Base-by-base conservation (phyloP, 2,329 filamentous ascomycete genomes). In the Cytospora piceae region DNA sequence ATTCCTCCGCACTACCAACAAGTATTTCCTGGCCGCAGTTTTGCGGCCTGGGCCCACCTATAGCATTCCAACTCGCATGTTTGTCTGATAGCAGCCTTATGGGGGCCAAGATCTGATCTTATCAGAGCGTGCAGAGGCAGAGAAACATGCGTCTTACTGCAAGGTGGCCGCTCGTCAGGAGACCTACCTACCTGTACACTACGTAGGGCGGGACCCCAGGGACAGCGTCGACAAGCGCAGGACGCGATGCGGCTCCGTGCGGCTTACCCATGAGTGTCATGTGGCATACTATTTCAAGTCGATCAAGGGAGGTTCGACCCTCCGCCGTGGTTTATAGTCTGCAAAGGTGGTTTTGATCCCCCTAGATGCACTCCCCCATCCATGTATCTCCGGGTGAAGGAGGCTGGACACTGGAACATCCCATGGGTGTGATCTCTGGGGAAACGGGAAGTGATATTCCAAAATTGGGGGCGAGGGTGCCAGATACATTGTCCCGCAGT, bases 91-190 rank as follows among this genome's bases (percentile, higher is more conserved):
- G 60, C 37, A 62, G 39, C 37, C 60, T 56, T 34, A 49, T 20
- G 51, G 49, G 34, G 52, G 37, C 59, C 29, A 39, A 39, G 59
- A 61, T 61, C 59, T 56, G 60, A 62, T 62, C 39, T 31, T 29
- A n/a, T 20, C 39, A 51, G 29, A 34, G 60, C 34, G 34, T 37
- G 34, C 34, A 37, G 34, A 37, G 34, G 34, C 34, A 37, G 34
- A 37, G 27, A 61, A 63, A 63, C 53, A 63, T 63, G 53, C 60
- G 53, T 62, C 52, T 57, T 15, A 63, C 56, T 20, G 51, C 51
- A 53, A 53, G 51, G 27, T 63, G 60, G 60, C 60, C 60, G 60
- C 39, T 15, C 42, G 17, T 57, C 29, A 57, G n/a, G 52, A 54
- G 60, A 29, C 42, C 60, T 34, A 29, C 27, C 27, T 29, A 29